phyloP scores from a whole-genome alignment of 2,329 filamentous ascomycete genomes.

The Cercospora canescens region DNA sequence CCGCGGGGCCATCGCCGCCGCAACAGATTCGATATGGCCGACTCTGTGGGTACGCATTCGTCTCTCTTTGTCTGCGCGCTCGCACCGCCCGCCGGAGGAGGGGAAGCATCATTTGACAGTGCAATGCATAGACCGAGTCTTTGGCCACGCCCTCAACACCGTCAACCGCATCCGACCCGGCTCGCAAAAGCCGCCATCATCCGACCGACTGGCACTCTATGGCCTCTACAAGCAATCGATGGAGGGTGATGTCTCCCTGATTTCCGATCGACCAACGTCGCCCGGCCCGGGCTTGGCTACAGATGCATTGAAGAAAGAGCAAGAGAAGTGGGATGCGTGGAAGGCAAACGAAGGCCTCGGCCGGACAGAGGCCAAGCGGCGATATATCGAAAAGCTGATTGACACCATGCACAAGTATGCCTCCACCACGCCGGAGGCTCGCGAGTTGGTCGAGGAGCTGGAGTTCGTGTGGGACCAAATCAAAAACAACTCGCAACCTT shows the following conservation, averaged over 20 bases:
- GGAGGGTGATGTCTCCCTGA: conserved; percentile 94
- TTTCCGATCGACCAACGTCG: conserved; percentile 76
- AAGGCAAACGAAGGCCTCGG: conserved; percentile 79
- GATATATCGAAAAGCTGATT: conserved; percentile 91
- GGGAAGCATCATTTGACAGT: conserved; percentile 4
- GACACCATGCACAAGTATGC: conserved; percentile 97
- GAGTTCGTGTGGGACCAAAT: conserved; percentile 99
- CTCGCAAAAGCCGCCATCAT: conserved; percentile 80
- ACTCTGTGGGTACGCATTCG: conserved; percentile 31
- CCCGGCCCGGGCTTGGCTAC: conserved; percentile 19
- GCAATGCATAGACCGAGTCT: conserved; percentile 76
- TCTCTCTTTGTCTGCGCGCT: background rate
- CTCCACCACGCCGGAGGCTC: conserved; percentile 77
- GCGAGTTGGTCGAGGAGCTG: conserved; percentile 87
- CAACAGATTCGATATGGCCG: conserved; percentile 26
- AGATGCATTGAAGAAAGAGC: conserved; percentile 38
- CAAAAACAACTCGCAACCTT: conserved; percentile 62
- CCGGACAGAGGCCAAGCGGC: conserved; percentile 88
- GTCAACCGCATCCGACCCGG: conserved; percentile 98
- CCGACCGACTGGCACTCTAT: conserved; percentile 88
- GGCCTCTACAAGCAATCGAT: conserved; percentile 98
- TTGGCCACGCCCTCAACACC: conserved; percentile 97
- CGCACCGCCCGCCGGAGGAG: background rate
- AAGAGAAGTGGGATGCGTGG: conserved; percentile 76
- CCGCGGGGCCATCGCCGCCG: background rate